Evolutionary conservation across 1,284 basidiomycete genomes (phyloP), one percentile per base, ranked within the genome.

Genomic region (Takashimella koratensis): DNA sequence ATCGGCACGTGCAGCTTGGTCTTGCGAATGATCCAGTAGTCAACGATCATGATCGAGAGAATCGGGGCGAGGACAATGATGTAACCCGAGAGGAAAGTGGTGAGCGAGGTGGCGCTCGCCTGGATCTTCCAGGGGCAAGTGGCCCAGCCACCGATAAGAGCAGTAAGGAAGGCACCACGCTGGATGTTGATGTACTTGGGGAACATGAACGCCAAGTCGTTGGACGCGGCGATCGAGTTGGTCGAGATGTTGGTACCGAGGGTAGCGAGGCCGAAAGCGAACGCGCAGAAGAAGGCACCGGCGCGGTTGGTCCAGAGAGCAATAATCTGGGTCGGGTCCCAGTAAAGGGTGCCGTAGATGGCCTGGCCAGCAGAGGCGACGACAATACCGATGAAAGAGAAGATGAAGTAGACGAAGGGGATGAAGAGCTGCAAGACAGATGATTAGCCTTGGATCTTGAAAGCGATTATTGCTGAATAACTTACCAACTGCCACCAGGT

Each of bases 271-370:
- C 80, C 77, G 69, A 89, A 73, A n/a, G 82, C 79, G 68, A 87
- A 83, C 0, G 85, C 78, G 1, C 83, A 83, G 67, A 91, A 89
- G 79, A 91, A 91, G 16, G 85, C 83, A 0, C 84, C 87, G 0
- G 87, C 84, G 21, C 63, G 56, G 12, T 59, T 64, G 23, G 60
- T 56, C 70, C 68, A 67, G 27, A 63, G 56, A 10, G 54, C 54
- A 56, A 72, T 73, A 85, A 88, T 65, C 83, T 82, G 81, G 80
- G 86, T 56, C 73, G 78, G 85, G 85, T 57, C 78, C 70, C 70
- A 72, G 56, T 63, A 65, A 30, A 65, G 56, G 3, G 51, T 65
- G 19, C 66, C 67, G 63, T 72, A 72, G 57, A 72, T 72, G 19
- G 56, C 62, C 47, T 68, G 62, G 47, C 63, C 68, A 30, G 67